Percentiles rank a stretch among this genome's conserved stretches.
Conservation (phyloP, 768 basidiomycete genomes). For the Mrakia blollopis region DNA sequence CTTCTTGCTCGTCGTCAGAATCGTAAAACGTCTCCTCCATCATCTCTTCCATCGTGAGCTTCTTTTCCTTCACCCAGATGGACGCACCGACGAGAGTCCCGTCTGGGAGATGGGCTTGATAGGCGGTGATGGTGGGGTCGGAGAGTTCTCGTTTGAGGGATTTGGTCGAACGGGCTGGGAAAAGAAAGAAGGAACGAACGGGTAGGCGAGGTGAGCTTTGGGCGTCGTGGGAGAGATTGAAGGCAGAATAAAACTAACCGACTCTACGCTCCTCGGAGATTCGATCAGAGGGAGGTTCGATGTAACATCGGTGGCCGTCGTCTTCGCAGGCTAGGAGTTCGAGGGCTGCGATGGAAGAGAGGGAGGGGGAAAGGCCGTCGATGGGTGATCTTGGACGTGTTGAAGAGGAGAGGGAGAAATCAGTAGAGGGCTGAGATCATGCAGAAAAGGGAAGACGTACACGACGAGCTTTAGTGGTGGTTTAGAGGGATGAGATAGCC, state of each 20-base stretch:
- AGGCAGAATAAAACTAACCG: not conserved
- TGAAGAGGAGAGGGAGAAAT: not conserved
- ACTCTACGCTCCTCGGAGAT: not conserved
- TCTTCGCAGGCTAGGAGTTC: conserved; percentile 3
- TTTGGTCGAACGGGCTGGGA: not conserved
- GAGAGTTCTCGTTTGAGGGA: not conserved
- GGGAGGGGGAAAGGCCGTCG: not conserved
- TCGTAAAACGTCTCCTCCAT: not conserved
- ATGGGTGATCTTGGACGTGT: not conserved
- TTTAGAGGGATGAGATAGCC: no score
- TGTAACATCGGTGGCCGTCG: not conserved
- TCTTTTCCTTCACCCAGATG: not conserved
- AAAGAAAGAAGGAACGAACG: not conserved
- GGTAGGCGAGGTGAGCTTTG: not conserved
- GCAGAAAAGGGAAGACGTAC: not conserved
- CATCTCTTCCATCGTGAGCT: not conserved
- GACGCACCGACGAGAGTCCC: not conserved
- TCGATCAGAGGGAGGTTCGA: conserved; percentile 7
- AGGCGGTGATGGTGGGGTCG: not conserved
- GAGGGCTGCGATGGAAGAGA: conserved; percentile 16
- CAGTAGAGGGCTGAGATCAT: not conserved
- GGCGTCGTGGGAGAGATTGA: not conserved
- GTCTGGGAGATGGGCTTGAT: conserved; percentile 12
- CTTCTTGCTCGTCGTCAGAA: not conserved
- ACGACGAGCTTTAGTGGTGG: not conserved